These are phyloP conservation scores for Stephanocyclus meneghinianus DNA, from an alignment of 352 stramenopile genomes.

Conservation along the genomic window DNA sequence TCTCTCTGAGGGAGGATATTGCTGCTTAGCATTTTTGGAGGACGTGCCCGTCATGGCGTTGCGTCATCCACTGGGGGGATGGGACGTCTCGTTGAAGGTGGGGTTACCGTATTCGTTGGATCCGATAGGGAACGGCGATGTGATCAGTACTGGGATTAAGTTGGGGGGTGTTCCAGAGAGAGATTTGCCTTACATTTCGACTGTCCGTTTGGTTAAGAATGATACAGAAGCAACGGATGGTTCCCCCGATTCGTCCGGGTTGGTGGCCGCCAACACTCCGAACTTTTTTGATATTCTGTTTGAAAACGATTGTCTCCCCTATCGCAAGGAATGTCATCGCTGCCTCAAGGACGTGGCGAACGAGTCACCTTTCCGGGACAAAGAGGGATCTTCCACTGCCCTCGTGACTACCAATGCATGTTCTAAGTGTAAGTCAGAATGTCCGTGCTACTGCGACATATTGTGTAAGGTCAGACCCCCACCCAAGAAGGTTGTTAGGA, in stretches of 20 bases:
- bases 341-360: slow-evolving; percentile 49
- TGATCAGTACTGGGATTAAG: background rate
- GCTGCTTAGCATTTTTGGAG: slow-evolving; percentile 36
- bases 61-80: slow-evolving; percentile 43
- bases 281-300: slow-evolving; percentile 79
- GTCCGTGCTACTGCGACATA: slow-evolving; percentile 76
- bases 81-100: slow-evolving; percentile 2
- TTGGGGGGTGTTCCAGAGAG: slow-evolving; percentile 49
- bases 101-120: slow-evolving; percentile 36
- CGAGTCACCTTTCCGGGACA: slow-evolving; percentile 16
- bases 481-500: slow-evolving; percentile 63
- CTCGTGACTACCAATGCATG: slow-evolving; percentile 56
- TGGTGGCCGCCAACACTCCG: slow-evolving; percentile 43
- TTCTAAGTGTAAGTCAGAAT: slow-evolving; percentile 61
- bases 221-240: slow-evolving; percentile 26
- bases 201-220: slow-evolving; percentile 54
- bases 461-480: slow-evolving; percentile 67
- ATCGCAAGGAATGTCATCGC: slow-evolving; percentile 53
- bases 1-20: slow-evolving; percentile 43
- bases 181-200: slow-evolving; percentile 75
- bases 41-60: slow-evolving; percentile 37
- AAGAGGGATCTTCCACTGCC: background rate
- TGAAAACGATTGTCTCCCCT: slow-evolving; percentile 77
- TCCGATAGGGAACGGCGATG: background rate
- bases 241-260: background rate